Conservation (phyloP, 1,139 yeast genomes). For the Hansenula sp. region DNA sequence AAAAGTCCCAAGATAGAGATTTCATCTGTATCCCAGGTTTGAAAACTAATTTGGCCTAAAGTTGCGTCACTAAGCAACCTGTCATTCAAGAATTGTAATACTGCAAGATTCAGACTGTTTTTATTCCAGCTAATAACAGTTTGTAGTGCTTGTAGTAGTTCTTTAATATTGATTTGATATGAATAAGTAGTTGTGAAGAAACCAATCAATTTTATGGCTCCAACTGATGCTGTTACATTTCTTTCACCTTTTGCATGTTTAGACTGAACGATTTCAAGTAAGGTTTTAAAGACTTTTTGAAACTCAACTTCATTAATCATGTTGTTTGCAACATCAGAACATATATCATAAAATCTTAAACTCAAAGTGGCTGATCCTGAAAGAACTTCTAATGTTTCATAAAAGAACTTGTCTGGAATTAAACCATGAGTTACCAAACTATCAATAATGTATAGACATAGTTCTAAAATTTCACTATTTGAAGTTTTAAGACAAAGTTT, state of each 20-base stretch:
- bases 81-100: slow-evolving; percentile 33
- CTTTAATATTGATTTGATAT: slow-evolving; percentile 11
- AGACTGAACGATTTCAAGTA: slow-evolving; percentile 35
- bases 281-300: slow-evolving; percentile 28
- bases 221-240: slow-evolving; percentile 40
- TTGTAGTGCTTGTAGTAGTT: slow-evolving; percentile 27
- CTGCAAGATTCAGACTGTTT: slow-evolving; percentile 30
- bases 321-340: slow-evolving; percentile 35
- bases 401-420: slow-evolving; percentile 39
- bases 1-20: slow-evolving; percentile 11
- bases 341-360: slow-evolving; percentile 32
- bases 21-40: slow-evolving; percentile 36
- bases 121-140: slow-evolving; percentile 27
- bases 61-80: slow-evolving; percentile 27
- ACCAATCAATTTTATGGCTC: slow-evolving; percentile 34
- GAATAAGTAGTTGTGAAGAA: slow-evolving; percentile 18
- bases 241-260: slow-evolving; percentile 22
- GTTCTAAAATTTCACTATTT: slow-evolving; percentile 33
- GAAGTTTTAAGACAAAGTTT: slow-evolving; percentile 41
- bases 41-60: slow-evolving; percentile 21
- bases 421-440: slow-evolving; percentile 43
- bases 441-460: slow-evolving; percentile 42
- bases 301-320: slow-evolving; percentile 34
- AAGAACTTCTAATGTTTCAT: slow-evolving; percentile 39
- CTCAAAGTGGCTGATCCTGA: slow-evolving; percentile 43